phyloP scores from a whole-genome alignment of 2,329 filamentous ascomycete genomes.

The Penicillium sp. region DNA sequence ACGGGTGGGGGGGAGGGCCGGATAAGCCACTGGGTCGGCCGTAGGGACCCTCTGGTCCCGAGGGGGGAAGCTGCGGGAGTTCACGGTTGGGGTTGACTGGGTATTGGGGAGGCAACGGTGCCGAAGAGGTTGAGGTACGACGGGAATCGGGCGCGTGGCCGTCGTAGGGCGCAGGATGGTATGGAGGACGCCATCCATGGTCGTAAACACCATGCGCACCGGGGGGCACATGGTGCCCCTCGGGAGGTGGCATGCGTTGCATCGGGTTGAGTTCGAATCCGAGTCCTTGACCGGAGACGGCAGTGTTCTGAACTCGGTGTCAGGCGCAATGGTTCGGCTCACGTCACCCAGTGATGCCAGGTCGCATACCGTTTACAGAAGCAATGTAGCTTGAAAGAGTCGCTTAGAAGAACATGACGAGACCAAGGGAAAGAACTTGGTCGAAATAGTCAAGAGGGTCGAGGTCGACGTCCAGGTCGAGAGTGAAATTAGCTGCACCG shows the following conservation, averaged over 20 bases:
- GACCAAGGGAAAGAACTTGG: neutral
- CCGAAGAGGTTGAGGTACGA: constrained; percentile 27
- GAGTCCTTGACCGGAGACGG: neutral
- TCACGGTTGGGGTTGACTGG: constrained; percentile 34
- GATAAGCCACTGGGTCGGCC: constrained; percentile 33
- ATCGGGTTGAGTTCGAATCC: constrained; percentile 17
- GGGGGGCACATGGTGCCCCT: constrained; percentile 29
- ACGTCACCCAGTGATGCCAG: neutral
- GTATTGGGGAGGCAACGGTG: constrained; percentile 30
- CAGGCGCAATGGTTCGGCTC: constrained; percentile 5
- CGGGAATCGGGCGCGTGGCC: constrained; percentile 29
- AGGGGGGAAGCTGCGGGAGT: constrained; percentile 32
- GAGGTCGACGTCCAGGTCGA: neutral
- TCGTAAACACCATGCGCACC: constrained; percentile 31
- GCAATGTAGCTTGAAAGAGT: constrained; percentile 8
- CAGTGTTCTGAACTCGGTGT: constrained; percentile 2
- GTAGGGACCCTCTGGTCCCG: constrained; percentile 29
- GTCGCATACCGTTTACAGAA: constrained; percentile 7
- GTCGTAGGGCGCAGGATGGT: constrained; percentile 31
- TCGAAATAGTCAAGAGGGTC: neutral
- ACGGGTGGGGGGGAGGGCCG: constrained; percentile 28
- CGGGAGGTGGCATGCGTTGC: constrained; percentile 34
- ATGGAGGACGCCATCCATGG: constrained; percentile 28
- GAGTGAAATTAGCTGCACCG: neutral
- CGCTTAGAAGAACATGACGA: constrained; percentile 13